These are phyloP conservation scores for Pseudogymnoascus sp. DNA, from an alignment of 2,329 filamentous ascomycete genomes.

Conservation along the genomic window DNA sequence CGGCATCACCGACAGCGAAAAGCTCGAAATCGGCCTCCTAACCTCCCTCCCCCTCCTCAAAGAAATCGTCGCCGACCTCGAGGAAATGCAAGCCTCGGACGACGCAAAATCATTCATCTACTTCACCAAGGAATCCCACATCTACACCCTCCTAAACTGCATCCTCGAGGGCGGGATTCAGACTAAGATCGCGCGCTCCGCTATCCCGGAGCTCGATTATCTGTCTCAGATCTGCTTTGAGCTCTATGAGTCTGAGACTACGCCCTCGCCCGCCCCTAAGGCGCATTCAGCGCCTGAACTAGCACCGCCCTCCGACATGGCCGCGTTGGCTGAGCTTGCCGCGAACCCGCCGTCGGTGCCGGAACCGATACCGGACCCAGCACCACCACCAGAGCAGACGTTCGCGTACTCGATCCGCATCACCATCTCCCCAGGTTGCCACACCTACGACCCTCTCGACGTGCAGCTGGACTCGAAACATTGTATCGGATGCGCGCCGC, in stretches of 20 bases:
- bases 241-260: conserved; percentile 88
- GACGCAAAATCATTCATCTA: conserved; percentile 97
- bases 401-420: conserved; percentile 97
- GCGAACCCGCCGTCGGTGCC: conserved; percentile 16
- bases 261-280: conserved; percentile 24
- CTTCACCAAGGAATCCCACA: conserved; percentile 98
- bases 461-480: conserved; percentile 95
- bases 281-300: conserved; percentile 15
- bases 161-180: conserved; percentile 95
- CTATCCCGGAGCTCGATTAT: conserved; percentile 95
- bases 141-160: conserved; percentile 95
- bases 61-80: conserved; percentile 93
- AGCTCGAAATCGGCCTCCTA: conserved; percentile 94
- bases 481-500: conserved; percentile 89
- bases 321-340: conserved; percentile 17
- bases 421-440: conserved; percentile 89
- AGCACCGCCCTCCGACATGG: conserved; percentile 20
- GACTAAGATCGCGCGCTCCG: conserved; percentile 91
- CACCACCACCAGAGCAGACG: conserved; percentile 48
- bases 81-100: conserved; percentile 92
- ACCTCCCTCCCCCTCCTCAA: conserved; percentile 90
- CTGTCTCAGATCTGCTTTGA: conserved; percentile 97
- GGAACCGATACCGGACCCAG: conserved; percentile 39
- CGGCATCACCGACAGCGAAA: conserved; percentile 89
- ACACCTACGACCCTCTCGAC: conserved; percentile 92